Base-by-base conservation (phyloP, 805 yeast species). In the Nakazawaea ishiwadae region DNA sequence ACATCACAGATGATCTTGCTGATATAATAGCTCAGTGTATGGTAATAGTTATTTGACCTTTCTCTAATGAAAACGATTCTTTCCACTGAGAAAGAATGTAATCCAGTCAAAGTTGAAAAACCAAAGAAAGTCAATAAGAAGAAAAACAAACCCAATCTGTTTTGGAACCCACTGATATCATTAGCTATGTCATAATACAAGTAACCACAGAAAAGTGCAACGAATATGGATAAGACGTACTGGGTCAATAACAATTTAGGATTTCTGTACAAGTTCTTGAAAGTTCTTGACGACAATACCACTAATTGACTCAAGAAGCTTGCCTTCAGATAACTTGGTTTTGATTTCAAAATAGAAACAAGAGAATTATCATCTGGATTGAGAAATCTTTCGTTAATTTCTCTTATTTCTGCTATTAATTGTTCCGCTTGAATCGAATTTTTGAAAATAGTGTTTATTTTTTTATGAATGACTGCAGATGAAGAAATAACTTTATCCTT, bases 161-260 rank as follows among this genome's bases (percentile, higher is more conserved):
- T 93, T 60, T 93, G 99, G 69, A 93, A 93, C 0, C 99, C 99
- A 53, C 96, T 81, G 42, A 93, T 91, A 58, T 91, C 96, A 56
- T 88, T 84, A 31, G 80, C 68, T 19, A 91, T 80, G 54, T 88
- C 72, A 63, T 81, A 91, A 60, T 93, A 93, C 31, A 93, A 68
- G 37, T 76, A 76, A 0, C 98, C 96, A 61, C 96, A 81, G 62
- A 91, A 84, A 4, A 80, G 55, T 1, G 96, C 96, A 60, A 91
- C 77, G 12, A 81, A 58, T 7, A 86, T 61, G 0, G 96, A 82
- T 45, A 91, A 68, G 2, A 83, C 66, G 55, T 91, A 91, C 54
- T 93, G 95, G 1, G 93, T 85, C 45, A 89, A 58, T 40, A 93
- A 70, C n/a, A 93, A 68, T 63, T 78, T 82, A 8, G 99, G 99